These are phyloP conservation scores for Uronychia binucleata DNA, from an alignment of 73 alveolate species.

Conservation along the genomic window DNA sequence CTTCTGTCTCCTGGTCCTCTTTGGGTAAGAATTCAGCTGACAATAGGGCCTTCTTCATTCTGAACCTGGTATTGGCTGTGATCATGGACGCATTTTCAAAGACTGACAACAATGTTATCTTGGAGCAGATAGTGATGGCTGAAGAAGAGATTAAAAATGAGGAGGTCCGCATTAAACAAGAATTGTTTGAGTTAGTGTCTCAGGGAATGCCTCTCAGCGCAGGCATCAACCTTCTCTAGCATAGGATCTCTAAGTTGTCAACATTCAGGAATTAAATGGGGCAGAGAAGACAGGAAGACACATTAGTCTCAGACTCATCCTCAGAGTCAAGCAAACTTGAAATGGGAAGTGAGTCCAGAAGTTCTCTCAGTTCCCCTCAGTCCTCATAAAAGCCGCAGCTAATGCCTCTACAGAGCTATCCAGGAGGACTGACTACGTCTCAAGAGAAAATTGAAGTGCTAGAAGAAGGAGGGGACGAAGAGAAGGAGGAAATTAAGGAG, in stretches of 20 bases:
- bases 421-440: too few species aligned
- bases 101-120: background rate
- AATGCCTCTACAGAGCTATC: background rate
- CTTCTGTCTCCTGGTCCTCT: conserved; percentile 9
- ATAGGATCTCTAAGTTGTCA: background rate
- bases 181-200: background rate
- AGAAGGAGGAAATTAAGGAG: background rate
- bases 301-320: too few species aligned
- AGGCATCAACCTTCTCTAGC: background rate
- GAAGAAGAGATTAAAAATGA: background rate
- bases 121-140: background rate
- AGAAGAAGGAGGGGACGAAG: background rate
- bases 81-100: conserved; percentile 24
- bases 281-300: too few species aligned
- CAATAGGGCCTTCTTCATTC: conserved; percentile 49
- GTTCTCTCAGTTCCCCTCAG: too few species aligned
- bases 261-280: too few species aligned
- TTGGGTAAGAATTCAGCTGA: background rate
- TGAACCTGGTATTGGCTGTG: conserved; percentile 69
- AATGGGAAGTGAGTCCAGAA: too few species aligned
- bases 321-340: too few species aligned
- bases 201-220: background rate
- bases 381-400: too few species aligned
- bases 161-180: background rate
- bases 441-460: background rate